Evolutionary conservation across 163 green algal genomes (phyloP), one percentile per base, ranked within the genome.

Genomic region (Scenedesmus sp.): DNA sequence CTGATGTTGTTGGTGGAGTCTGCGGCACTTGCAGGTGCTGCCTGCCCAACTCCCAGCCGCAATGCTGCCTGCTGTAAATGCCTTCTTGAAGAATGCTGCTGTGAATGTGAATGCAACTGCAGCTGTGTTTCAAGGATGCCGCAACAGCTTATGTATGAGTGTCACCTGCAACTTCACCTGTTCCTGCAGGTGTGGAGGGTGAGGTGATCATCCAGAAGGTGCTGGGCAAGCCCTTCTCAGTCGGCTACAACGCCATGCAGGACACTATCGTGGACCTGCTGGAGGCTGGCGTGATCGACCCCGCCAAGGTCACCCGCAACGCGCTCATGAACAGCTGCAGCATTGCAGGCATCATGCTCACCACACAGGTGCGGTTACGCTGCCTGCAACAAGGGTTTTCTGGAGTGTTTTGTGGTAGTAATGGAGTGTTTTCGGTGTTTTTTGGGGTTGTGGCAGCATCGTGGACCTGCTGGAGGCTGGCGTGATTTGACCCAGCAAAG

Each of bases 281-380:
- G 57, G 96, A 96, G 52, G 95, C 95, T 8, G 98, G 98, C 90
- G 96, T 99, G 20, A 98, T 99, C 82, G 98, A 99, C 96, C 98
- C 98, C n/a, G 98, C 98, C 89, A 99, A 99, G 97, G 98, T 98
- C 90, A 99, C 98, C 56, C 96, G 98, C 87, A 98, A 96, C 91
- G 98, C 96, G 57, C 94, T 99, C 56, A 96, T 96, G 82, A 99
- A 99, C 94, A 95, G 97, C 20, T 97, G 95, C 88, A 98, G 96
- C 91, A 99, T 99, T 92, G 98, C 98, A 66, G 98, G 98, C 90
- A 99, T 99, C 96, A 98, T 99, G 97, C 96, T 99, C 83, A 99
- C 98, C 26, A 99, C 98, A 52, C 98, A 99, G 81, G 81, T 86
- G 54, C 54, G 81, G 94, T 84, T 91, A 46, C 34, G 34, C 34